These are phyloP conservation scores for Hypomontagnella submonticulosa DNA, from an alignment of 495 filamentous ascomycete species.

Conservation along the genomic window DNA sequence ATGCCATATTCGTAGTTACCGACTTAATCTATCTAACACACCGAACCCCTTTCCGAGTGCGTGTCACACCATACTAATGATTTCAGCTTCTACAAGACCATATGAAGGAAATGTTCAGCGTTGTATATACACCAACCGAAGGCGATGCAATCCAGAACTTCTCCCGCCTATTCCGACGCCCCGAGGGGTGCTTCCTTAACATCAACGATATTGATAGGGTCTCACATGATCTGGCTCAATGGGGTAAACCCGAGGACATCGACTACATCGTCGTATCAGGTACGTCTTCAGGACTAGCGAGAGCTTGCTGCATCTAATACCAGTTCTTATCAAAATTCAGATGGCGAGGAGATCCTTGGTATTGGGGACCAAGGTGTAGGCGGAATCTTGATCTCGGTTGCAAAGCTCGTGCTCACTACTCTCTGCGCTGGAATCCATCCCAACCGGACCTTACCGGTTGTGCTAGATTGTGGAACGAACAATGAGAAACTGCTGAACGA, in stretches of 20 bases:
- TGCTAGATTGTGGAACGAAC: conserved; percentile 89
- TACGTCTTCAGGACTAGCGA: conserved; percentile 22
- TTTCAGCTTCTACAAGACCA: conserved; percentile 57
- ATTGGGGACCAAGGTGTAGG: conserved; percentile 95
- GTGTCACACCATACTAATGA: background rate
- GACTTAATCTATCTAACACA: no score
- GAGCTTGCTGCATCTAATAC: background rate
- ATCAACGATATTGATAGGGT: conserved; percentile 68
- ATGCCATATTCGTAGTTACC: background rate
- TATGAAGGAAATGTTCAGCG: conserved; percentile 81
- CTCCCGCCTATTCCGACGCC: conserved; percentile 78
- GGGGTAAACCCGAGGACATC: conserved; percentile 76
- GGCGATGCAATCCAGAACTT: conserved; percentile 92
- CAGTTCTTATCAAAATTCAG: conserved; percentile 31
- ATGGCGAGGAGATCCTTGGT: conserved; percentile 76
- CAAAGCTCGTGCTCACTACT: conserved; percentile 84
- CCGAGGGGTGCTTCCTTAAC: conserved; percentile 74
- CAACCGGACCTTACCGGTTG: conserved; percentile 79
- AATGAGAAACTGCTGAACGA: conserved; percentile 83
- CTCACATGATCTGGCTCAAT: conserved; percentile 71
- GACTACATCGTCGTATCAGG: conserved; percentile 93
- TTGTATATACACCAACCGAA: conserved; percentile 93
- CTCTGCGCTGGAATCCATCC: conserved; percentile 88
- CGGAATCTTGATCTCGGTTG: conserved; percentile 84
- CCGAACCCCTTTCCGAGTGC: no score